phyloP scores from a whole-genome alignment of 805 yeast genomes.

The Cyberlindnera xylosilytica region DNA sequence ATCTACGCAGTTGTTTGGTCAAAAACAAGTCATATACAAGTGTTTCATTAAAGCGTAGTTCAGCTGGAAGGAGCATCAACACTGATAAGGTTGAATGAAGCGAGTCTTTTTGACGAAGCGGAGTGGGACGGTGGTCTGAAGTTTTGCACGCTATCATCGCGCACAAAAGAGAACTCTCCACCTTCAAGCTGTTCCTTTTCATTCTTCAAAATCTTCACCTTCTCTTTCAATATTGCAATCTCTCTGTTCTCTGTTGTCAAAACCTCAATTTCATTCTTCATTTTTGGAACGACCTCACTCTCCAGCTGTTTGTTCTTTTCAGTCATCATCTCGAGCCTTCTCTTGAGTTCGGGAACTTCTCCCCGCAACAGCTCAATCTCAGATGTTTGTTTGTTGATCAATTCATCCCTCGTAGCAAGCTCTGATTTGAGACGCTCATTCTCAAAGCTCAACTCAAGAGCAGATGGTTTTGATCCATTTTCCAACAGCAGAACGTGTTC shows the following conservation, averaged over 20 bases:
- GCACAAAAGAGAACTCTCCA: conserved; percentile 3
- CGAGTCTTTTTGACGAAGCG: conserved; percentile 9
- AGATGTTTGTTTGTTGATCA: conserved; percentile 43
- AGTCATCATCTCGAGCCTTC: conserved; percentile 38
- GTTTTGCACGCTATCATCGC: conserved; percentile 2
- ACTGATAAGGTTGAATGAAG: conserved; percentile 18
- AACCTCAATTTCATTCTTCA: conserved; percentile 40
- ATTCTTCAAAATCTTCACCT: conserved; percentile 27
- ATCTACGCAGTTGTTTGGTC: too few relatives aligned
- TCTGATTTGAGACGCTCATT: conserved; percentile 50
- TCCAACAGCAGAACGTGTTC: conserved; percentile 61
- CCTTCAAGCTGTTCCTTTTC: conserved; percentile 31
- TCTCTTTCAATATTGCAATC: conserved; percentile 23
- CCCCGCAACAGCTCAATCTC: conserved; percentile 38
- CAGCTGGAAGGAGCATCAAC: too few relatives aligned
- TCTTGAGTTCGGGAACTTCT: conserved; percentile 36
- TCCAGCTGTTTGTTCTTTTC: conserved; percentile 41
- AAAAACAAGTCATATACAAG: background rate
- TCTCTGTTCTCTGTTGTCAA: conserved; percentile 27
- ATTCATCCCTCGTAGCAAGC: conserved; percentile 45
- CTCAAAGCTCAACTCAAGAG: conserved; percentile 54
- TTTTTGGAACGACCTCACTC: conserved; percentile 41
- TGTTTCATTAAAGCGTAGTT: too few relatives aligned
- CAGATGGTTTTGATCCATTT: conserved; percentile 48
- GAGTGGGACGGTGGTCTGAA: conserved; percentile 1